These are phyloP conservation scores for Aspergillus sp. DNA, from an alignment of 2,329 filamentous ascomycete genomes.

Conservation along the genomic window DNA sequence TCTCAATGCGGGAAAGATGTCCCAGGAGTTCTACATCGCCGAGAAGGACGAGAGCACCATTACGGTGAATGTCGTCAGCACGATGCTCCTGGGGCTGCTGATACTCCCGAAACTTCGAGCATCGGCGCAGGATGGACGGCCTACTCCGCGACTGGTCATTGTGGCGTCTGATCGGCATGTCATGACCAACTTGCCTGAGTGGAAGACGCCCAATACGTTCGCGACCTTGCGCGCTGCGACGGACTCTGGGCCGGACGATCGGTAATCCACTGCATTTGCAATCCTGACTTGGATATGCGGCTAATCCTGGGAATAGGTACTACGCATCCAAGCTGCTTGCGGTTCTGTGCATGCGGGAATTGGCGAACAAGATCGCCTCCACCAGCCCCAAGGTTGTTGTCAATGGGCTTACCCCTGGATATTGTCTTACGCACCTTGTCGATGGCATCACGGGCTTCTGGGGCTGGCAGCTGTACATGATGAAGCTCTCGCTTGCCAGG, in stretches of 20 bases:
- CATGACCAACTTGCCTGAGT: slow-evolving; percentile 38
- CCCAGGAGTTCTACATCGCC: slow-evolving; percentile 27
- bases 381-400: background rate
- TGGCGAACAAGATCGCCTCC: background rate
- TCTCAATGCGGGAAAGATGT: slow-evolving; percentile 9
- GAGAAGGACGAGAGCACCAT: slow-evolving; percentile 53
- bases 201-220: slow-evolving; percentile 37
- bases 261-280: background rate
- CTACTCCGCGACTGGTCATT: slow-evolving; percentile 34
- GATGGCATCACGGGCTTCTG: background rate
- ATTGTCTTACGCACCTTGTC: background rate
- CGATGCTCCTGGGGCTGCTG: slow-evolving; percentile 50
- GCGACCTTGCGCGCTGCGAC: slow-evolving; percentile 29
- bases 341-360: background rate
- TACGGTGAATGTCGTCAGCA: slow-evolving; percentile 55
- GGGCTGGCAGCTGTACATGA: background rate
- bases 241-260: background rate
- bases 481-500: background rate
- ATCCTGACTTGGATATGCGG: background rate
- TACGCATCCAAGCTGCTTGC: background rate
- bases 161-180: slow-evolving; percentile 47
- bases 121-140: slow-evolving; percentile 9
- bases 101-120: slow-evolving; percentile 51
- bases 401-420: background rate
- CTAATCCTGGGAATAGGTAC: background rate